Percentiles rank a stretch among this genome's conserved stretches.
These are phyloP conservation scores for Podospora pseudocomata DNA, from an alignment of 495 filamentous ascomycete species.

Conservation along the genomic window DNA sequence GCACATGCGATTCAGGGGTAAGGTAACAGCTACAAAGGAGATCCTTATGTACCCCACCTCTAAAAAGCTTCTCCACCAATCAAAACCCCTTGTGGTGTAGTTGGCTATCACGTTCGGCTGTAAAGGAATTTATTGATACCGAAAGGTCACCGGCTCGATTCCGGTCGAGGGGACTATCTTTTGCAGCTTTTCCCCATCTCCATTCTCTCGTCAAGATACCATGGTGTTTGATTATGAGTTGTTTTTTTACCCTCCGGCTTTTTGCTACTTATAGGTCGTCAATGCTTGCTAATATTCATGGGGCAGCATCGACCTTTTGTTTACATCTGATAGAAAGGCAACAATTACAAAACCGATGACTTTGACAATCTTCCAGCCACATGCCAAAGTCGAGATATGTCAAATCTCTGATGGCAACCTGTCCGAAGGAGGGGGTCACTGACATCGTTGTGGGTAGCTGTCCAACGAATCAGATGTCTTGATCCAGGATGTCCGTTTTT, in stretches of 20 bases:
- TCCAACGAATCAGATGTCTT: background rate
- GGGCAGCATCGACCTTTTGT: background rate
- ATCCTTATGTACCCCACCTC: background rate
- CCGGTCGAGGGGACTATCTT: constrained; percentile 11
- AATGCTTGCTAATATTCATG: background rate
- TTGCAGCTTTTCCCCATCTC: background rate
- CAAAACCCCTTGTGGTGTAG: constrained; percentile 13
- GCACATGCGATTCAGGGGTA: too few species aligned
- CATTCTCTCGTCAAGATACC: too few species aligned
- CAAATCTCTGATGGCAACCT: background rate
- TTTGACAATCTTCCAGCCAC: background rate
- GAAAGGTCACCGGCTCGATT: constrained; percentile 15
- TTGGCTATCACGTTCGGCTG: constrained; percentile 15
- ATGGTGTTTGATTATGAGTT: background rate
- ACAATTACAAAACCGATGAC: background rate
- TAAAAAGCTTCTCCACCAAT: background rate
- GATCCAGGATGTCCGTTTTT: background rate
- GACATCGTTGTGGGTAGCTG: background rate
- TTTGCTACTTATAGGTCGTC: background rate
- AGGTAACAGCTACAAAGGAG: too few species aligned
- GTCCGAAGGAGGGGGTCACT: background rate
- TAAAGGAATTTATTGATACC: constrained; percentile 15
- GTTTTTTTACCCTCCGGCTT: background rate
- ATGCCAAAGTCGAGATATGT: background rate
- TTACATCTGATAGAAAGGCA: background rate